A percentile compares a stretch with the other conserved stretches of the same genome.
These are phyloP conservation scores for Hordeum marinum DNA, from an alignment of 176 grass and related monocot genomes.

Conservation along the genomic window DNA sequence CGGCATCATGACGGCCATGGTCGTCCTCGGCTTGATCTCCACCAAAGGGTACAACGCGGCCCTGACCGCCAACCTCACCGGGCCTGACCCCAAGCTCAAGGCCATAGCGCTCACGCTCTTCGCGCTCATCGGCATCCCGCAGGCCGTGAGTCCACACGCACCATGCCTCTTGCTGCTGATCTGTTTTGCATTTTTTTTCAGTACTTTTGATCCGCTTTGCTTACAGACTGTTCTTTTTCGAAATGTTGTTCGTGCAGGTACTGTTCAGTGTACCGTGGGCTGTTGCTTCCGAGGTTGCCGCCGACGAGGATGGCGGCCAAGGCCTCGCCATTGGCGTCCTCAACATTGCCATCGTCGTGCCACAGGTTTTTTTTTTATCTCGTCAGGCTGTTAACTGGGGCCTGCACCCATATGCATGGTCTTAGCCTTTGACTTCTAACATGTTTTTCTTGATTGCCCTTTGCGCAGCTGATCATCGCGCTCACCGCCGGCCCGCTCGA, in stretches of 20 bases:
- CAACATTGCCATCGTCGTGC: constrained; percentile 52
- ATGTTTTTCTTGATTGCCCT: neutral
- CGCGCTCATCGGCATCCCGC: constrained; percentile 42
- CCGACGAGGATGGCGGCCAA: constrained; percentile 31
- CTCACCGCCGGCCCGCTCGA: constrained; percentile 39
- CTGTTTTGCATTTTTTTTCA: neutral
- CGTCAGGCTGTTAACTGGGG: neutral
- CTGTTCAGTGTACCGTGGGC: constrained; percentile 48
- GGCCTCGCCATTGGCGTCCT: constrained; percentile 51
- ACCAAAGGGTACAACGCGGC: constrained; percentile 33
- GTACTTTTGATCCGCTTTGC: neutral
- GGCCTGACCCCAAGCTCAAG: constrained; percentile 14
- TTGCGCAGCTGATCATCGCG: constrained; percentile 34
- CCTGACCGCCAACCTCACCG: constrained; percentile 1
- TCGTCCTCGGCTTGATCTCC: constrained; percentile 22
- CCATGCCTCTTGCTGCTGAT: too few relatives aligned
- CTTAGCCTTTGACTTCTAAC: neutral
- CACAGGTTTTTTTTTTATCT: constrained; percentile 4
- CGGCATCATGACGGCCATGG: constrained; percentile 23
- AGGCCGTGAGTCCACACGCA: constrained; percentile 21
- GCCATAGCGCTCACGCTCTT: constrained; percentile 23
- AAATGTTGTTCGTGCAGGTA: constrained; percentile 22
- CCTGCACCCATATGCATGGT: too few relatives aligned
- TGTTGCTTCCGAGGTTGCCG: constrained; percentile 50
- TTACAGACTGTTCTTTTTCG: neutral